Conservation (phyloP, 2,329 filamentous ascomycete genomes). For the Venturia pyrina region DNA sequence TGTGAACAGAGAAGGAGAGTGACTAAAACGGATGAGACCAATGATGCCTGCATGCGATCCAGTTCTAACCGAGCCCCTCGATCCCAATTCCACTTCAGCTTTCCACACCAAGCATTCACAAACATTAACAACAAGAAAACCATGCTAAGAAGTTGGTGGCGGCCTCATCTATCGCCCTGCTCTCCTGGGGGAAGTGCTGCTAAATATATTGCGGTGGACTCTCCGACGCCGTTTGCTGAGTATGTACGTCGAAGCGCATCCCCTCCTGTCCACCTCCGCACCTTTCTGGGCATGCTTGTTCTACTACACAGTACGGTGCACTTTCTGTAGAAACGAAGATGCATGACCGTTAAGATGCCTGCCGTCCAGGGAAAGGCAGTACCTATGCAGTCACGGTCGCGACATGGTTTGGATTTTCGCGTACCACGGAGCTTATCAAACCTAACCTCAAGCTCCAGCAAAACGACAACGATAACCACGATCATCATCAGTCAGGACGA, state of each 20-base stretch:
- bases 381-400: neutral
- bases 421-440: neutral
- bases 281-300: neutral
- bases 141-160: neutral
- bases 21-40: neutral
- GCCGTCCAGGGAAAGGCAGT: neutral
- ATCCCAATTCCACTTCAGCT: neutral
- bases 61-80: neutral
- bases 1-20: neutral
- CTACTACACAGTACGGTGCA: neutral
- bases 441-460: neutral
- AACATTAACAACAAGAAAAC: neutral
- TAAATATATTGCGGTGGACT: neutral
- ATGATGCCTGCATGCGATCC: constrained; percentile 1
- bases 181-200: neutral
- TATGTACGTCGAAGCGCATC: neutral
- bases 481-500: neutral
- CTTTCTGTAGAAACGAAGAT: neutral
- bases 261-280: constrained; percentile 2
- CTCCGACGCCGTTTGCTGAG: neutral
- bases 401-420: neutral
- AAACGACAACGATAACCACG: neutral
- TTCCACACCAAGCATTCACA: neutral
- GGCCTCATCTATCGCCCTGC: neutral
- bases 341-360: neutral